Evolutionary conservation across 495 filamentous ascomycete species (phyloP).

Genomic region (Neurospora sp.): DNA sequence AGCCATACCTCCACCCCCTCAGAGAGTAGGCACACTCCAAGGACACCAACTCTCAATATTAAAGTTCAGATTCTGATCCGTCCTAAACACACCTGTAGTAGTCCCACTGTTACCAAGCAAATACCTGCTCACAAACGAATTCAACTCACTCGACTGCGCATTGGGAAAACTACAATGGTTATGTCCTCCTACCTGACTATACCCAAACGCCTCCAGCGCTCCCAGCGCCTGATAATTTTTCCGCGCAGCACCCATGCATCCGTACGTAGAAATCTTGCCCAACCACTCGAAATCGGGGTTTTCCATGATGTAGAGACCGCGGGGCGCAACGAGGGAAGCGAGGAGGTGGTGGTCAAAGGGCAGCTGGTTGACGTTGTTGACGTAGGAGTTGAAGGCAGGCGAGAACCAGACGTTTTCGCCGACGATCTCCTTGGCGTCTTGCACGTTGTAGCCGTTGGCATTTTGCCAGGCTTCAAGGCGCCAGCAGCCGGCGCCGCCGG

Average conservation of each 20-base stretch:
- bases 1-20: neutral
- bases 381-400: conserved; percentile 30
- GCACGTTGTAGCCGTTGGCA: conserved; percentile 36
- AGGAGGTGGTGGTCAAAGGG: conserved; percentile 44
- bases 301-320: conserved; percentile 39
- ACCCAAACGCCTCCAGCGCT: conserved; percentile 38
- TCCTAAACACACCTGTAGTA: conserved; percentile 12
- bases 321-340: conserved; percentile 36
- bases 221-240: conserved; percentile 42
- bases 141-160: conserved; percentile 35
- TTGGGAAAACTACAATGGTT: conserved; percentile 45
- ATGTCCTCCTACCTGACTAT: conserved; percentile 42
- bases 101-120: conserved; percentile 19
- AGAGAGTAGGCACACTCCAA: conserved; percentile 15
- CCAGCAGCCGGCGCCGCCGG: conserved; percentile 43
- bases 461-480: conserved; percentile 34
- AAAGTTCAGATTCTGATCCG: conserved; percentile 11
- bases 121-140: conserved; percentile 44
- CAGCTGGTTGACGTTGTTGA: conserved; percentile 27
- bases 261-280: conserved; percentile 37
- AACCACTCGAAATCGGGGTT: conserved; percentile 46
- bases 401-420: conserved; percentile 45
- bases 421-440: conserved; percentile 40
- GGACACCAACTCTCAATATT: conserved; percentile 17
- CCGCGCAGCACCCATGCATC: conserved; percentile 45